Evolutionary conservation across 2,329 filamentous ascomycete species (phyloP), one percentile per base, ranked within the genome.

Genomic region (Phialocephala sp.): DNA sequence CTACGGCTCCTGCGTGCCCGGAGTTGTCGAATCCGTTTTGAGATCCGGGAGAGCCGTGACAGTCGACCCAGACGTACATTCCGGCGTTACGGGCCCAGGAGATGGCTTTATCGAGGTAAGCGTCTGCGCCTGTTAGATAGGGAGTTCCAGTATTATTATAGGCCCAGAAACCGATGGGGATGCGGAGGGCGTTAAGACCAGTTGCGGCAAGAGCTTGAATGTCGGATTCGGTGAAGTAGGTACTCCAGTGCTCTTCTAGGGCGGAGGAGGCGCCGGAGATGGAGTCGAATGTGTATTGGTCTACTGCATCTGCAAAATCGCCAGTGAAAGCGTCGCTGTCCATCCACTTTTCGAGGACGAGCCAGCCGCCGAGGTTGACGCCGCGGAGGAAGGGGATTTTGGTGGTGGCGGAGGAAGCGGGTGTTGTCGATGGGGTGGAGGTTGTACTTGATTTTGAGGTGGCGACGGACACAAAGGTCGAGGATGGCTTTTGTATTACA

Each of bases 21-120:
- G 82, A 85, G 74, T 88, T 87, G 74, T 88, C 86, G 71, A 83
- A 87, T 8, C 86, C 86, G 68, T 87, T 87, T 72, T 87, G 85
- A 6, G 80, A 82, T 37, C 83, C 82, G 8, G 83, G 84, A 50
- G 81, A 80, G 37, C 82, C 84, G 73, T 87, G 85, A 8, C 86
- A 79, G 67, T 87, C 85, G 61, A 87, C 80, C 66, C 85, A 76
- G 24, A 87, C 79, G 71, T 85, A 83, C 52, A 85, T 71, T 2
- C 81, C 81, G 0, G 81, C 74, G 41, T 79, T 77, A 43, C 82
- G 73, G 9, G 84, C 81, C 84, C 84, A 87, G 45, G 81, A 80
- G 60, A 86, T 81, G 35, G 83, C 84, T 43, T 78, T 76, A 54
- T 85, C 83, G 20, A 87, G 75, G 71, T 85, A 87, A 8, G 62